Base-by-base conservation (phyloP, 441 rosid genomes). In the Eugenia klotzschiana region DNA sequence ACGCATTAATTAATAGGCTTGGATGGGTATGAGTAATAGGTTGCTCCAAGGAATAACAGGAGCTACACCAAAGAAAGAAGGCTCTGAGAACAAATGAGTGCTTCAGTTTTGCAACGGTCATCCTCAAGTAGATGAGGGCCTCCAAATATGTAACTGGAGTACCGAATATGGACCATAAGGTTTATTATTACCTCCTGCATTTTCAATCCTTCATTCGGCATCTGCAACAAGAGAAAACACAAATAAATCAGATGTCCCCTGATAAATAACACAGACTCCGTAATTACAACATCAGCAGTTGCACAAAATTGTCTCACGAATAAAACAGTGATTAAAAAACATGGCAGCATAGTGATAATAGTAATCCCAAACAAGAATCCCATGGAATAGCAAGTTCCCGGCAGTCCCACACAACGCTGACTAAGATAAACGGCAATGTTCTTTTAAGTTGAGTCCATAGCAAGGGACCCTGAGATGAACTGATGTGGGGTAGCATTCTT, bases 181-280 rank as follows among this genome's bases (percentile, higher is more conserved):
- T 25, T 53, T 43, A 25, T 33, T 8, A 23, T 85, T 87, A 95
- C 98, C 98, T 94, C 99, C 15, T 92, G 82, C 83, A 91, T 92
- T 88, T 86, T 91, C 89, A 95, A 83, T 25, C 93, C 96, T 86
- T 87, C 90, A 51, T 80, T 50, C 11, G 98, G 93, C 53, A 91
- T 89, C 99, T 96, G 98, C 93, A 85, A 20, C 79, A 23, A 72
- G 50, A 72, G 50, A 41, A 72, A 82, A 81, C 25, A 56, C 33
- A 80, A 81, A n/a, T 11, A 51, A 51, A 13, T 79, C 56, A 79
- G 56, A 52, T 23, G 41, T 51, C n/a, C 81, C 56, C 58, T 5
- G 9, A 79, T 23, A 52, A 79, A 51, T 33, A 33, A 64, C 43
- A 33, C 0, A 7, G 74, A 64, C 43, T 18, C 81, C 51, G 16